Percentiles rank a stretch among this genome's conserved stretches.
phyloP scores from a whole-genome alignment of 179 eudicot genomes.

The Beta macrorhiza region DNA sequence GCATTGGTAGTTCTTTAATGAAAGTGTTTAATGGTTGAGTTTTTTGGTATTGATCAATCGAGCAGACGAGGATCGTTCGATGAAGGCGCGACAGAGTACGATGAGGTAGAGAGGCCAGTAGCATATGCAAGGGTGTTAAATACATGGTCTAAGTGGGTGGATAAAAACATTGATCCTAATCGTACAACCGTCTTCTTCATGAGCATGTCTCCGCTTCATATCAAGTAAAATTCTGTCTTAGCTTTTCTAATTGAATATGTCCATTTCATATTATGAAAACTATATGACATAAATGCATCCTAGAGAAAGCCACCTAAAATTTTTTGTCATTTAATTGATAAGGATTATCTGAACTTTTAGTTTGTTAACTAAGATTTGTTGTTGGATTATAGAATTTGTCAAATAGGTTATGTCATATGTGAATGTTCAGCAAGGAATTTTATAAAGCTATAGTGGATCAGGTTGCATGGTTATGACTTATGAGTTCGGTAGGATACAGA shows the following conservation, averaged over 20 bases:
- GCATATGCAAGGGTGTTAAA: conserved; percentile 64
- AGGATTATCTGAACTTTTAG: background rate
- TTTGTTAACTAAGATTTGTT: no score
- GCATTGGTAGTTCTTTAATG: background rate
- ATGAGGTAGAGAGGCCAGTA: conserved; percentile 62
- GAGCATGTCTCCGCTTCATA: conserved; percentile 96
- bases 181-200: conserved; percentile 70
- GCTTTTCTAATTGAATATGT: no score
- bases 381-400: background rate
- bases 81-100: conserved; percentile 71
- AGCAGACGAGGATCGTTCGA: conserved; percentile 72
- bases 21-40: background rate
- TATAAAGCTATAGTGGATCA: no score
- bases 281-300: background rate
- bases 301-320: background rate
- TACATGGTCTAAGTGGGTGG: conserved; percentile 90
- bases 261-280: no score
- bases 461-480: no score
- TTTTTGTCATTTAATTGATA: no score
- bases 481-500: no score
- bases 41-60: background rate
- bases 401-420: background rate
- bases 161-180: conserved; percentile 63
- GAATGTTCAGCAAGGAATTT: no score
- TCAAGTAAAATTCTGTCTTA: conserved; percentile 30